Conservation (phyloP, 2,329 filamentous ascomycete genomes). For the Tolypocladium amazonense region DNA sequence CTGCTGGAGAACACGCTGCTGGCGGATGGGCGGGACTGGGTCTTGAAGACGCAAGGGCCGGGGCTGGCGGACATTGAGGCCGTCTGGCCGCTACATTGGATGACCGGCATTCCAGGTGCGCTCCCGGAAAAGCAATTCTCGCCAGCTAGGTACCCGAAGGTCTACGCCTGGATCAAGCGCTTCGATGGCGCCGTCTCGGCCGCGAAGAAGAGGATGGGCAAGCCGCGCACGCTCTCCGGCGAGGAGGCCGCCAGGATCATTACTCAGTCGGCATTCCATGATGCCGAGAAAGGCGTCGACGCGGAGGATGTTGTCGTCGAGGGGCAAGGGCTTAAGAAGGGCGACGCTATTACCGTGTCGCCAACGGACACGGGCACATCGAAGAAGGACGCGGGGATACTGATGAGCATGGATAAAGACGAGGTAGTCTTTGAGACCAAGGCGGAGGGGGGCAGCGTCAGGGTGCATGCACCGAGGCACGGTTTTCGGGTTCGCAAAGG, state of each 20-base stretch:
- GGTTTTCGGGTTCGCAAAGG: conserved; percentile 39
- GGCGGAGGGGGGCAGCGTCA: conserved; percentile 30
- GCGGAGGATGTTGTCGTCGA: conserved; percentile 32
- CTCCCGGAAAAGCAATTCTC: conserved; percentile 43
- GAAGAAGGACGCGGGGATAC: conserved; percentile 45
- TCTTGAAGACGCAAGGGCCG: conserved; percentile 41
- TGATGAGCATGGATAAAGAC: conserved; percentile 38
- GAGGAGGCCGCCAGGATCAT: conserved; percentile 41
- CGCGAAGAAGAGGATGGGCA: conserved; percentile 23
- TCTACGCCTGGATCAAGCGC: conserved; percentile 54
- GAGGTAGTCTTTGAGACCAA: conserved; percentile 49
- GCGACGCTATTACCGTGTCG: conserved; percentile 45
- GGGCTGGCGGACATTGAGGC: conserved; percentile 59
- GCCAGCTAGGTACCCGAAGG: conserved; percentile 41
- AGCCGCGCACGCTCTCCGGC: conserved; percentile 36
- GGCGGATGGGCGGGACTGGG: conserved; percentile 55
- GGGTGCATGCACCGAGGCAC: conserved; percentile 51
- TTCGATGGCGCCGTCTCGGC: conserved; percentile 39
- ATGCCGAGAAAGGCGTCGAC: conserved; percentile 33
- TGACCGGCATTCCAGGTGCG: conserved; percentile 41
- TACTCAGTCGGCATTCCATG: conserved; percentile 31
- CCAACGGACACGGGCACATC: conserved; percentile 51
- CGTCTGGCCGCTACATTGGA: conserved; percentile 59
- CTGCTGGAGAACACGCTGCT: conserved; percentile 53
- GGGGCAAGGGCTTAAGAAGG: conserved; percentile 38